Evolutionary conservation across 352 stramenopile genomes (phyloP).

Genomic region (Halophytophthora batemanensis): DNA sequence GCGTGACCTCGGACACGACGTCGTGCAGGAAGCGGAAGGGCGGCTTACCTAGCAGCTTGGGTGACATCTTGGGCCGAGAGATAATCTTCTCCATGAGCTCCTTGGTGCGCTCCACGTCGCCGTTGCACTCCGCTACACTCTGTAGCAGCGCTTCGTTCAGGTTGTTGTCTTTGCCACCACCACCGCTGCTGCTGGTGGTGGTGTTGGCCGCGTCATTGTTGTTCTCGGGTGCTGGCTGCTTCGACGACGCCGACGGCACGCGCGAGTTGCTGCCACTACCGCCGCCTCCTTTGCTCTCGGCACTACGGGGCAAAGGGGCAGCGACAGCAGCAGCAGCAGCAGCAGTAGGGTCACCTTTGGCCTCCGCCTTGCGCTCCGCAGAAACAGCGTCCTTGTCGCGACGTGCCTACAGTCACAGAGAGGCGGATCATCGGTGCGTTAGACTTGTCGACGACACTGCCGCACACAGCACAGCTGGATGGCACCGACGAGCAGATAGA

Average conservation of each 20-base stretch:
- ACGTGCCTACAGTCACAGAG: constrained; percentile 12
- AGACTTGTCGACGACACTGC: background rate
- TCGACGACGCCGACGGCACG: constrained; percentile 19
- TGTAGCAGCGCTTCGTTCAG: constrained; percentile 45
- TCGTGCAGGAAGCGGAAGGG: constrained; percentile 89
- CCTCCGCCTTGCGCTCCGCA: constrained; percentile 17
- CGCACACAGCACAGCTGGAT: background rate
- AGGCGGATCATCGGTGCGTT: background rate
- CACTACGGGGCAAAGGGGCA: constrained; percentile 13
- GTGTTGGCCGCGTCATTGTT: constrained; percentile 14
- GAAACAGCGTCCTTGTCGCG: constrained; percentile 22
- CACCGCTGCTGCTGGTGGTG: background rate
- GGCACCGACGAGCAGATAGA: background rate
- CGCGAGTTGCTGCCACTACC: constrained; percentile 15
- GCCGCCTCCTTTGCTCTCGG: constrained; percentile 39
- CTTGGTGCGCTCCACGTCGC: constrained; percentile 74
- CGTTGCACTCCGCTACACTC: constrained; percentile 70
- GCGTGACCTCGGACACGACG: constrained; percentile 77
- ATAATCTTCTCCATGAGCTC: constrained; percentile 79
- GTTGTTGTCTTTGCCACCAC: constrained; percentile 25
- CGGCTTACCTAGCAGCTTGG: constrained; percentile 79
- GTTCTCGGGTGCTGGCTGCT: constrained; percentile 33
- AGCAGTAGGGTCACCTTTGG: constrained; percentile 27
- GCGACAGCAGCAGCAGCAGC: constrained; percentile 8
- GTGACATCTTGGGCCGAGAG: constrained; percentile 80